These are phyloP conservation scores for Iberis amara DNA, from an alignment of 441 rosid species.

Conservation along the genomic window DNA sequence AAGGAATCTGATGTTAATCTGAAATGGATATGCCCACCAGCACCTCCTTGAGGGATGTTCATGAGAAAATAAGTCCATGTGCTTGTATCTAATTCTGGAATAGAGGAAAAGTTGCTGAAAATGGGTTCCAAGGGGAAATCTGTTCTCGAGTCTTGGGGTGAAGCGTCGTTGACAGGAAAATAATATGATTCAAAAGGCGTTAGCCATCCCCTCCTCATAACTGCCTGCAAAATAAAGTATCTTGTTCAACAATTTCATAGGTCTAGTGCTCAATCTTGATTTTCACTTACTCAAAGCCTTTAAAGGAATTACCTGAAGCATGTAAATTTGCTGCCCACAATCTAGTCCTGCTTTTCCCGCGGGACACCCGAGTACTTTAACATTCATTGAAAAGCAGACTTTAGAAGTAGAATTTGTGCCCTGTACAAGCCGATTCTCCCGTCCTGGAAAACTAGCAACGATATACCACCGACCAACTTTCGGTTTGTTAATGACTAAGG, in stretches of 20 bases:
- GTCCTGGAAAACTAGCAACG: conserved; percentile 42
- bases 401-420: conserved; percentile 27
- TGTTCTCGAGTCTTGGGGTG: conserved; percentile 50
- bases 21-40: conserved; percentile 85
- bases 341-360: conserved; percentile 70
- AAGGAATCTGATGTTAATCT: conserved; percentile 49
- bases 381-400: conserved; percentile 65
- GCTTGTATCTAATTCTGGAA: conserved; percentile 39
- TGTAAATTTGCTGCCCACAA: conserved; percentile 58
- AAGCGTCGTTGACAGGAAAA: conserved; percentile 53
- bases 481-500: conserved; percentile 61
- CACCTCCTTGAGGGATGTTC: conserved; percentile 78
- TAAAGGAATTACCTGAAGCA: conserved; percentile 54
- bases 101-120: conserved; percentile 54
- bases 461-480: conserved; percentile 82
- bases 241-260: conserved; percentile 32
- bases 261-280: conserved; percentile 21
- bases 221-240: conserved; percentile 59
- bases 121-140: conserved; percentile 67
- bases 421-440: conserved; percentile 36
- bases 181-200: conserved; percentile 75
- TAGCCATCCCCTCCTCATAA: conserved; percentile 52
- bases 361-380: conserved; percentile 62
- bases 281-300: conserved; percentile 5
- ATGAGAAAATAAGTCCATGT: conserved; percentile 74